These are phyloP conservation scores for Tricholoma furcatifolium DNA, from an alignment of 768 basidiomycete genomes.

Conservation along the genomic window DNA sequence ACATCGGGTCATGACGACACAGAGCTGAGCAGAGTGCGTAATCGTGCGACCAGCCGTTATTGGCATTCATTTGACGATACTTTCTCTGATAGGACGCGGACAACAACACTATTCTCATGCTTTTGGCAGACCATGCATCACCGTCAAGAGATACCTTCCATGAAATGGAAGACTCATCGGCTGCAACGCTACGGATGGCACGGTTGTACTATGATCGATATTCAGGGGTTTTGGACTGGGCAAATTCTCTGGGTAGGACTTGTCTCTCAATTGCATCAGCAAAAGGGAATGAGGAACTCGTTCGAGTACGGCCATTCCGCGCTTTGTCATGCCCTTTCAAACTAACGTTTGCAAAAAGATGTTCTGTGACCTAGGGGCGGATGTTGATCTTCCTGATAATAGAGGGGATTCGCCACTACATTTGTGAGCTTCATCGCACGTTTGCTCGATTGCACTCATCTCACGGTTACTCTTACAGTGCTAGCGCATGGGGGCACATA, in stretches of 20 bases:
- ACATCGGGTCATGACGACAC: conserved; percentile 89
- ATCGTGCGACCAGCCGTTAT: not conserved
- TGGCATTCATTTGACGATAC: not conserved
- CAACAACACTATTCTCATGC: conserved; percentile 90
- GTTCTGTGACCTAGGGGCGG: conserved; percentile 88
- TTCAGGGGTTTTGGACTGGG: conserved; percentile 88
- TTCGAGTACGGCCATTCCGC: conserved; percentile 51
- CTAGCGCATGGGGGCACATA: conserved; percentile 86
- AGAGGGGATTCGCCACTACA: conserved; percentile 92
- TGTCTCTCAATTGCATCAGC: conserved; percentile 86
- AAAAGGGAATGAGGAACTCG: conserved; percentile 88
- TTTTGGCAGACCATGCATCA: conserved; percentile 82
- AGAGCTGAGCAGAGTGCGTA: conserved; percentile 78
- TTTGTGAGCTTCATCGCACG: conserved; percentile 57
- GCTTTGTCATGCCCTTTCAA: conserved; percentile 3
- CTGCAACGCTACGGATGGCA: conserved; percentile 83
- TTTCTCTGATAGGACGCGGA: conserved; percentile 69
- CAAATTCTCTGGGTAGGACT: conserved; percentile 86
- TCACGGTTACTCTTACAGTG: conserved; percentile 40
- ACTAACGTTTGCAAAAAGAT: conserved; percentile 48
- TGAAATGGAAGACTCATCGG: conserved; percentile 58
- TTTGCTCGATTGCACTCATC: conserved; percentile 11
- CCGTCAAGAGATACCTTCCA: conserved; percentile 44
- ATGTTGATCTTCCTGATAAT: conserved; percentile 86
- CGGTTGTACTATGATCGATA: conserved; percentile 84